phyloP scores from a whole-genome alignment of 2,329 filamentous ascomycete species.

The Diaporthe vaccinii region DNA sequence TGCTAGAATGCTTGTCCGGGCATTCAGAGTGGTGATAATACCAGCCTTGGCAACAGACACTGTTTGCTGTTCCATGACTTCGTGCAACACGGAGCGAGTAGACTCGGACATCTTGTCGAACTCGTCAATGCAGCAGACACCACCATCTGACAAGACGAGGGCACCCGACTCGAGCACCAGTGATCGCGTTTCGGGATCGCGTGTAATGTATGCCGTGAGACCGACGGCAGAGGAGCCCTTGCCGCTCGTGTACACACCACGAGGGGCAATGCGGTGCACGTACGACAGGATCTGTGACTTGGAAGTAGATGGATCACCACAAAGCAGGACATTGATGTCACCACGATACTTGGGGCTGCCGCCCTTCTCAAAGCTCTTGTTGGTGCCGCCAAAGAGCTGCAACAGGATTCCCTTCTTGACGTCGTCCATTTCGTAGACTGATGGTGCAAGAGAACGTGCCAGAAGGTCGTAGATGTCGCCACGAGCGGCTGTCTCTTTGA shows the following conservation, averaged over 20 bases:
- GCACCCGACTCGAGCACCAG: conserved; percentile 86
- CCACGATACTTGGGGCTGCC: conserved; percentile 96
- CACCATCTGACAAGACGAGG: conserved; percentile 83
- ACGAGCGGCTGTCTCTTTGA: conserved; percentile 82
- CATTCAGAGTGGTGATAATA: conserved; percentile 97
- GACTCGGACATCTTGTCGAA: conserved; percentile 89
- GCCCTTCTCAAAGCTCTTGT: conserved; percentile 97
- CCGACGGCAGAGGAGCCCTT: conserved; percentile 86
- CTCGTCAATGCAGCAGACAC: conserved; percentile 87
- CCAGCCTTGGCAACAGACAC: conserved; percentile 91
- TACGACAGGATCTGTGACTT: conserved; percentile 97
- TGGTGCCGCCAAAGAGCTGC: conserved; percentile 96
- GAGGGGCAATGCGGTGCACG: conserved; percentile 96
- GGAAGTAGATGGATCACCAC: conserved; percentile 95
- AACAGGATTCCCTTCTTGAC: conserved; percentile 98
- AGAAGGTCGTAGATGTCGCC: conserved; percentile 94
- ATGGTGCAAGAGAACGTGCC: conserved; percentile 90
- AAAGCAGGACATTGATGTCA: conserved; percentile 97
- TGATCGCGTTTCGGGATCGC: conserved; percentile 84
- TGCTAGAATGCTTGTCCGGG: conserved; percentile 93
- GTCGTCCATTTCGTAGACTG: conserved; percentile 97
- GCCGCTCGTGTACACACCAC: conserved; percentile 85
- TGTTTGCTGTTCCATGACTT: conserved; percentile 91
- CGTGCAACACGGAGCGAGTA: conserved; percentile 84
- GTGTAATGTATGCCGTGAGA: conserved; percentile 85